phyloP scores from a whole-genome alignment of 805 yeast genomes.

The Priceomyces carsonii region DNA sequence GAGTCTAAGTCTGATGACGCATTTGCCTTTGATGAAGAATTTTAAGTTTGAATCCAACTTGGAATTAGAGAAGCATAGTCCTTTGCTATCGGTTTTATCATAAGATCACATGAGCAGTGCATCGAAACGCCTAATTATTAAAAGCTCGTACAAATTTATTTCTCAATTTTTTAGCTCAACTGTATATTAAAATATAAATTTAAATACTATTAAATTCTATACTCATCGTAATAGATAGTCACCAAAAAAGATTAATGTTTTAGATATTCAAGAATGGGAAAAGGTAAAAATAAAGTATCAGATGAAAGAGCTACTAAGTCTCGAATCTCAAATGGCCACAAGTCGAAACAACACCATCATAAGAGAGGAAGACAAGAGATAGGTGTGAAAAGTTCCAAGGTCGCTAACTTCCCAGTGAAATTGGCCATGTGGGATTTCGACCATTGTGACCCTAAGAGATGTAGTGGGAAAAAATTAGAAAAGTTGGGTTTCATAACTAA shows the following conservation, averaged over 20 bases:
- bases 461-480: slow-evolving; percentile 93
- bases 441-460: slow-evolving; percentile 97
- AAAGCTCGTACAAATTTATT: neutral
- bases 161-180: neutral
- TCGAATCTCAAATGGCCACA: slow-evolving; percentile 57
- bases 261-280: slow-evolving; percentile 39
- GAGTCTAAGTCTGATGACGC: slow-evolving; percentile 49
- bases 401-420: slow-evolving; percentile 65
- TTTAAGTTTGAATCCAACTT: slow-evolving; percentile 41
- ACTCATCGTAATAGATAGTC: too few relatives aligned
- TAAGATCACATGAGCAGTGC: slow-evolving; percentile 1
- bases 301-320: slow-evolving; percentile 38
- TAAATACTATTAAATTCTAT: too few relatives aligned
- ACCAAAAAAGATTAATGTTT: too few relatives aligned
- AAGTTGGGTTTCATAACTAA: slow-evolving; percentile 80
- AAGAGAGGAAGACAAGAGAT: slow-evolving; percentile 36
- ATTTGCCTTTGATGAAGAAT: slow-evolving; percentile 91
- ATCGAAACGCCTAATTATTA: neutral
- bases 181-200: slow-evolving; percentile 4
- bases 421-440: slow-evolving; percentile 99
- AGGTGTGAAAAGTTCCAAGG: slow-evolving; percentile 26
- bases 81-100: neutral
- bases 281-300: slow-evolving; percentile 54
- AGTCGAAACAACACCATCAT: slow-evolving; percentile 52
- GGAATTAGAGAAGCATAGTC: neutral